phyloP scores from a whole-genome alignment of 805 yeast genomes.

The Nakazawaea wyomingensis region DNA sequence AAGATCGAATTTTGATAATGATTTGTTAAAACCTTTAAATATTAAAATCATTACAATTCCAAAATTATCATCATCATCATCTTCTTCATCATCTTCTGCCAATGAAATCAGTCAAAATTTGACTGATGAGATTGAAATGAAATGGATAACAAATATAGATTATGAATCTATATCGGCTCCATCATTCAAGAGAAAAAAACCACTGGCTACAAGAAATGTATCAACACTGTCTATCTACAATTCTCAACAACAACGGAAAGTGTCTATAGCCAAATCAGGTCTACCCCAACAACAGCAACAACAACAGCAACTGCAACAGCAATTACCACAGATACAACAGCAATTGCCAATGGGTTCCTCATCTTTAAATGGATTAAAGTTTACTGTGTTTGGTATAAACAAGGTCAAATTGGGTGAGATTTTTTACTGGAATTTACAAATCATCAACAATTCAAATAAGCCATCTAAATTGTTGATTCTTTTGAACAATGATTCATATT shows the following conservation, averaged over 20 bases:
- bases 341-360: slow-evolving; percentile 11
- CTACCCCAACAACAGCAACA: no score
- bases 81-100: no score
- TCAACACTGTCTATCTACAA: slow-evolving; percentile 22
- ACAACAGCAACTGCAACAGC: no score
- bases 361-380: slow-evolving; percentile 30
- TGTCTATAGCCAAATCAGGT: no score
- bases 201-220: slow-evolving; percentile 3
- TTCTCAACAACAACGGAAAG: slow-evolving; percentile 30
- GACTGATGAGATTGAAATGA: slow-evolving; percentile 22
- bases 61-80: no score
- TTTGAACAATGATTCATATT: slow-evolving; percentile 28
- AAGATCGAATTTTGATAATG: slow-evolving; percentile 5
- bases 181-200: slow-evolving; percentile 8
- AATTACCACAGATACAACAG: no score
- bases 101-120: slow-evolving; percentile 9
- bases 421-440: slow-evolving; percentile 60
- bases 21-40: slow-evolving; percentile 8
- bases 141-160: slow-evolving; percentile 34
- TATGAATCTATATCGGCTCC: slow-evolving; percentile 14
- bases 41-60: slow-evolving; percentile 9
- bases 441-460: slow-evolving; percentile 53
- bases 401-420: slow-evolving; percentile 54
- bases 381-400: slow-evolving; percentile 61
- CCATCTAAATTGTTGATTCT: slow-evolving; percentile 48